A percentile compares a stretch with the other conserved stretches of the same genome.
phyloP scores from a whole-genome alignment of 257 asterid species.

The Catharanthus roseus region DNA sequence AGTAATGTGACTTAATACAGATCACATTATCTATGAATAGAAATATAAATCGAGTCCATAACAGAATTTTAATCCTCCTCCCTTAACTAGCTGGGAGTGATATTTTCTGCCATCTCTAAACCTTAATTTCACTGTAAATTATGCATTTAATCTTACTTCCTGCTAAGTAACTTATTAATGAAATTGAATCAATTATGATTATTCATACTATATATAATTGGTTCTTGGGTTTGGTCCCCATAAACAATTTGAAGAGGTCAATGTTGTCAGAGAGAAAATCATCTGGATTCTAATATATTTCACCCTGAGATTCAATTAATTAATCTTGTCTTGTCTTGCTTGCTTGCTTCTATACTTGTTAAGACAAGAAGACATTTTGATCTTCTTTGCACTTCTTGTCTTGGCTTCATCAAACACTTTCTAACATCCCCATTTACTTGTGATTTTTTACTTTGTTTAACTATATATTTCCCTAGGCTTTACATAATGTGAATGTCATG shows the following conservation, averaged over 20 bases:
- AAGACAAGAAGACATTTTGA: conserved; percentile 1
- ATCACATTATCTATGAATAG: too few species aligned
- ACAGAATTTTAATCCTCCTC: too few species aligned
- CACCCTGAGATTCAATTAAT: neutral
- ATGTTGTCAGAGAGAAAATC: neutral
- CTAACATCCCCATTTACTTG: neutral
- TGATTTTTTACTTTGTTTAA: neutral
- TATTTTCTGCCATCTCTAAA: too few species aligned
- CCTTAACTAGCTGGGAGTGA: too few species aligned
- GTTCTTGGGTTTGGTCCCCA: neutral
- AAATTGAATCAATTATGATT: neutral
- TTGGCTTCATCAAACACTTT: neutral
- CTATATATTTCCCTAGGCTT: neutral
- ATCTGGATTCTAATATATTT: neutral
- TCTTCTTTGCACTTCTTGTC: neutral
- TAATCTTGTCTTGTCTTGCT: neutral
- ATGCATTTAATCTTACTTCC: too few species aligned
- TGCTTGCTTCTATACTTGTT: conserved; percentile 2
- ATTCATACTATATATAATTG: neutral
- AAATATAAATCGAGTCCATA: too few species aligned
- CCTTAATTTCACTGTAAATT: too few species aligned
- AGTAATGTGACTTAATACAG: too few species aligned
- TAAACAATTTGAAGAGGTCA: neutral
- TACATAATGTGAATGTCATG: too few species aligned
- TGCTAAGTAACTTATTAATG: neutral